phyloP scores from a whole-genome alignment of 371 early-diverging fungal genomes.

The Syncephalastrum monosporum region DNA sequence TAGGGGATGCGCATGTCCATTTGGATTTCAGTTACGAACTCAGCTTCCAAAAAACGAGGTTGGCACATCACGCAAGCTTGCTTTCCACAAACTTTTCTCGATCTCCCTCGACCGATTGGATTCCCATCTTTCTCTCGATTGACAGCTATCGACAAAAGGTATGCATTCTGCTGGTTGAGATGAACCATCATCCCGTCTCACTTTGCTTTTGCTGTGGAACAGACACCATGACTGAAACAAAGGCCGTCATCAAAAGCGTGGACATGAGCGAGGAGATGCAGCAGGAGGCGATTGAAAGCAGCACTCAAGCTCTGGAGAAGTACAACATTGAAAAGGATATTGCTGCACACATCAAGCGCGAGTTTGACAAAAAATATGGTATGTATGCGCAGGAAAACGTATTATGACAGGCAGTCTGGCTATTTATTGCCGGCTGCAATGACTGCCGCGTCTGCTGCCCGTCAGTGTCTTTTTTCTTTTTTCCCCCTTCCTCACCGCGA shows the following conservation, averaged over 20 bases:
- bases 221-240: slow-evolving; percentile 62
- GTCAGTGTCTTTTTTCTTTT: background rate
- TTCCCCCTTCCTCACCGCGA: no score
- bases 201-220: background rate
- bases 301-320: slow-evolving; percentile 90
- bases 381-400: slow-evolving; percentile 6
- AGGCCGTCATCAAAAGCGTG: slow-evolving; percentile 93
- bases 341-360: slow-evolving; percentile 95
- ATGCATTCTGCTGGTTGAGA: background rate
- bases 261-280: slow-evolving; percentile 98
- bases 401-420: no score
- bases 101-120: no score
- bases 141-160: slow-evolving; percentile 2
- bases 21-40: no score
- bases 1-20: no score
- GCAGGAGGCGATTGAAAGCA: slow-evolving; percentile 91
- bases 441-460: background rate
- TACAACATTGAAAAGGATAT: slow-evolving; percentile 97
- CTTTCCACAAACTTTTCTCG: no score
- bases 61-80: no score
- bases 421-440: background rate
- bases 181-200: background rate
- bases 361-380: slow-evolving; percentile 96
- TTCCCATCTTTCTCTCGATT: no score
- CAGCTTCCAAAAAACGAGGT: no score